Percentiles rank a stretch among this genome's conserved stretches.
phyloP scores from a whole-genome alignment of 2,329 filamentous ascomycete species.

The Penicillium rolfsii region DNA sequence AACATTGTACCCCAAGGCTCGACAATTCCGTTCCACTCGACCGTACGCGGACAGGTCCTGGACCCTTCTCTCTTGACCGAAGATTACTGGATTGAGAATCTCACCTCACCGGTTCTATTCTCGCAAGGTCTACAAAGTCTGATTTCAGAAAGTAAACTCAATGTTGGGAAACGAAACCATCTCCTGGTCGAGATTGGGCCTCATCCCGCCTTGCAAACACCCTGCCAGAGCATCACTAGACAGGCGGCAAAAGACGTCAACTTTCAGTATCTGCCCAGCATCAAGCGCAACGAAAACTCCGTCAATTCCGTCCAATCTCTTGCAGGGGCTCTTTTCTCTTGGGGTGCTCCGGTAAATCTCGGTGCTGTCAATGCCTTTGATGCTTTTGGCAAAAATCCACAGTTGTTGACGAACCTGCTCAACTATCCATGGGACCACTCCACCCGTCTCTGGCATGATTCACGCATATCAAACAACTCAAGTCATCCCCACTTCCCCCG shows the following conservation, averaged over 20 bases:
- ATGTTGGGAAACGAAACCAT: slow-evolving; percentile 7
- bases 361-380: slow-evolving; percentile 1
- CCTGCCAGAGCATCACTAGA: slow-evolving; percentile 23
- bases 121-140: slow-evolving; percentile 25
- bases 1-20: slow-evolving; percentile 25
- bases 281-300: slow-evolving; percentile 23
- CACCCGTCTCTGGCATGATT: slow-evolving; percentile 27
- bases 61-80: slow-evolving; percentile 19
- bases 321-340: slow-evolving; percentile 20
- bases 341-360: background rate
- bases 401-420: slow-evolving; percentile 25
- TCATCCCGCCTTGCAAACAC: slow-evolving; percentile 26
- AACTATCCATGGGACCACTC: slow-evolving; percentile 31
- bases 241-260: slow-evolving; percentile 10
- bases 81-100: slow-evolving; percentile 29
- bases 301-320: slow-evolving; percentile 25
- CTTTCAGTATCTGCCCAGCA: slow-evolving; percentile 25
- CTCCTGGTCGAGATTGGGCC: slow-evolving; percentile 28
- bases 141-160: slow-evolving; percentile 3
- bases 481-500: slow-evolving; percentile 23
- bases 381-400: slow-evolving; percentile 1
- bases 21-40: slow-evolving; percentile 26
- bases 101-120: slow-evolving; percentile 29
- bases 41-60: slow-evolving; percentile 24
- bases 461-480: slow-evolving; percentile 22